phyloP scores from a whole-genome alignment of 768 basidiomycete species.

The Pilatotrama ljubarskyi region DNA sequence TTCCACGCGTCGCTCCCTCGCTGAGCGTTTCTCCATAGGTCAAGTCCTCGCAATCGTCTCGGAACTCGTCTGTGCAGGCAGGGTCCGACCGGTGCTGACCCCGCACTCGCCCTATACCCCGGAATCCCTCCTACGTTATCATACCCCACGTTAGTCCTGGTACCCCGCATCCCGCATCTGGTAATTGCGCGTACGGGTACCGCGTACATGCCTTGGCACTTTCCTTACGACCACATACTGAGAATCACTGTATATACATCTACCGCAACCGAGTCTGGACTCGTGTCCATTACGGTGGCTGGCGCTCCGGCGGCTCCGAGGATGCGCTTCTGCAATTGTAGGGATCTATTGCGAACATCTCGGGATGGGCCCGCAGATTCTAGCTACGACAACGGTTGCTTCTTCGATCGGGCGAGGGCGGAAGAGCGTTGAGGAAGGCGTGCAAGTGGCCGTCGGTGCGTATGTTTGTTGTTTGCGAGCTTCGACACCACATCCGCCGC shows the following conservation, averaged over 20 bases:
- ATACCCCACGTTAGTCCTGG: conserved; percentile 1
- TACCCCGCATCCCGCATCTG: not conserved
- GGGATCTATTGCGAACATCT: conserved; percentile 4
- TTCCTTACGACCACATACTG: not conserved
- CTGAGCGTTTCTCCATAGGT: not conserved
- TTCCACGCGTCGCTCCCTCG: not conserved
- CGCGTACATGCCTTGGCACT: not conserved
- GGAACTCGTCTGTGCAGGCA: conserved; percentile 14
- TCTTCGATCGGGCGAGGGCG: conserved; percentile 5
- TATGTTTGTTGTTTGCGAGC: not conserved
- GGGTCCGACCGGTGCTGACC: conserved; percentile 8
- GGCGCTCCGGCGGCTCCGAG: not conserved
- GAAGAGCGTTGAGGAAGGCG: not conserved
- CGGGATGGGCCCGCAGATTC: not conserved
- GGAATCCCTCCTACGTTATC: conserved; percentile 2
- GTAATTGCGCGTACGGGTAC: not conserved
- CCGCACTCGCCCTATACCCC: not conserved
- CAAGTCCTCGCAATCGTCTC: conserved; percentile 14
- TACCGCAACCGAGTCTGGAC: not conserved
- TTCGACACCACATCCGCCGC: not conserved
- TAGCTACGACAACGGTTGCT: not conserved
- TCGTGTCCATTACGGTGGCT: not conserved
- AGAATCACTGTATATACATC: too few relatives aligned
- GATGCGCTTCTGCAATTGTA: not conserved
- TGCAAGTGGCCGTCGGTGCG: not conserved